A percentile compares a stretch with the other conserved stretches of the same genome.
Evolutionary conservation across 208 protist species (phyloP).

Genomic region (Acanthamoeba comandoni): DNA sequence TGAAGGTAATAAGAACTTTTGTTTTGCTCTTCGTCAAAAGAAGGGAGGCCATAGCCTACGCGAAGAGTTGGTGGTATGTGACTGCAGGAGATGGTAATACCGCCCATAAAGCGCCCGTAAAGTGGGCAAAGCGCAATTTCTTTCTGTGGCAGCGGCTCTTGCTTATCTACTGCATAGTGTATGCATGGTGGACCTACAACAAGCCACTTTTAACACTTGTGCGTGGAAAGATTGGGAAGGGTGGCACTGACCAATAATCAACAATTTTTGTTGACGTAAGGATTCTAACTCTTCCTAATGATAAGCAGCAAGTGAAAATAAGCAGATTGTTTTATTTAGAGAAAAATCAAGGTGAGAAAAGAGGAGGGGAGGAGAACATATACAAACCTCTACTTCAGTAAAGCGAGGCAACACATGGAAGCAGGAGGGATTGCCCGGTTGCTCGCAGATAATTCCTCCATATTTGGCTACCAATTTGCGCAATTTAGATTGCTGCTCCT

Average conservation of each 20-base stretch:
- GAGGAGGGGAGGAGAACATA: not conserved
- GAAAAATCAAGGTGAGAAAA: not conserved
- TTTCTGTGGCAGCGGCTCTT: conserved; percentile 8
- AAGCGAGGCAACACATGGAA: conserved; percentile 45
- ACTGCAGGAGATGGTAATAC: conserved; percentile 15
- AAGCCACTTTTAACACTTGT: not conserved
- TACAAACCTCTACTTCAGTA: conserved; percentile 9
- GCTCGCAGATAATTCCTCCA: conserved; percentile 1
- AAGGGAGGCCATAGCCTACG: not conserved
- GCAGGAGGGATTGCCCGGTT: conserved; percentile 36
- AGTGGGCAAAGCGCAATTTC: not conserved
- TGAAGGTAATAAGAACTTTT: not conserved
- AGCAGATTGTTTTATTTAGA: not conserved
- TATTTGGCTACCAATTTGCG: conserved; percentile 1
- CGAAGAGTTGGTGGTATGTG: not conserved
- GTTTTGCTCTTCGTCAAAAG: not conserved
- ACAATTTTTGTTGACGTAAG: not conserved
- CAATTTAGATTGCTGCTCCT: conserved; percentile 10
- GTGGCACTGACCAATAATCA: too few relatives aligned
- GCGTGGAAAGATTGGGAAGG: too few relatives aligned
- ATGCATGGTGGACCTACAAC: conserved; percentile 31
- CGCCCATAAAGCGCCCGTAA: conserved; percentile 4
- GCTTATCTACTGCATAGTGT: not conserved
- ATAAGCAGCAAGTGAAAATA: not conserved
- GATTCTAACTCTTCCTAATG: too few relatives aligned